Percentiles rank a stretch among this genome's conserved stretches.
Evolutionary conservation across 352 stramenopile genomes (phyloP).

Genomic region (Phytopythium vexans): DNA sequence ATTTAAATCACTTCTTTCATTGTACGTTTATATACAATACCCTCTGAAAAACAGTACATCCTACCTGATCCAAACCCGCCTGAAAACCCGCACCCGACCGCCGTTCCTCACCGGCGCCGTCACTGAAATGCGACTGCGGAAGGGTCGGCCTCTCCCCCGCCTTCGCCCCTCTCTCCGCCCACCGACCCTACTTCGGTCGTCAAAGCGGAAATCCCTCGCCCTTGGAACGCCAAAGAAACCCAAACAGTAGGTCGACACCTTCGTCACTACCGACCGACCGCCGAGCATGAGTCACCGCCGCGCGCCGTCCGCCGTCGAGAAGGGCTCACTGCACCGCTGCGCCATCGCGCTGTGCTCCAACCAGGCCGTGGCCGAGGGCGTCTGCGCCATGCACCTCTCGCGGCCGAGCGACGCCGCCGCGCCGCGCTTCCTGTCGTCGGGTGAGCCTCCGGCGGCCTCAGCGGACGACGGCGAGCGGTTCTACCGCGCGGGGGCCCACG

Average conservation of each 20-base stretch:
- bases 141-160: neutral
- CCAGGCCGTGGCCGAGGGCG: constrained; percentile 65
- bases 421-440: constrained; percentile 13
- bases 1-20: neutral
- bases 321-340: constrained; percentile 72
- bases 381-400: constrained; percentile 76
- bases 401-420: constrained; percentile 14
- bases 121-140: neutral
- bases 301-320: constrained; percentile 19
- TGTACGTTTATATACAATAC: neutral
- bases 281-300: constrained; percentile 4
- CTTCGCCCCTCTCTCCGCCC: neutral
- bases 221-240: too few relatives aligned
- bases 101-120: constrained; percentile 5
- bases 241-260: neutral
- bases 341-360: constrained; percentile 77
- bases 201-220: neutral
- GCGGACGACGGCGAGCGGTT: constrained; percentile 40
- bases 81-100: neutral
- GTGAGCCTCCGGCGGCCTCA: constrained; percentile 10
- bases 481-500: constrained; percentile 46
- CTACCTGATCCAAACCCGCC: neutral
- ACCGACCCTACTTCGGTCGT: too few relatives aligned
- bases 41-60: neutral
- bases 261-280: neutral